Evolutionary conservation across 371 early-diverging fungal species (phyloP), one percentile per base, ranked within the genome.

Genomic region (Cokeromyces recurvatus): DNA sequence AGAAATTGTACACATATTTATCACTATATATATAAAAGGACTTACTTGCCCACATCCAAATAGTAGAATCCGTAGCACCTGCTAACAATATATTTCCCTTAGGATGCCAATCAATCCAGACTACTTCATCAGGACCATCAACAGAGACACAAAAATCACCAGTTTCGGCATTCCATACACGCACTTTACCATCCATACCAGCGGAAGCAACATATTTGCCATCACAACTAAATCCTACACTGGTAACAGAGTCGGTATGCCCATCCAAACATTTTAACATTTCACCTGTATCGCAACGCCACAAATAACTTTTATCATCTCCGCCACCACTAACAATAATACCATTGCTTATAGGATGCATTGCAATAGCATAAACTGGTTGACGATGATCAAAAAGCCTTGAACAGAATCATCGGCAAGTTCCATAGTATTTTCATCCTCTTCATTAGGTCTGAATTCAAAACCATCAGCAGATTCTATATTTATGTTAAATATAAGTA

Each of bases 71-170:
- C 19, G 67, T 72, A 23, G 89, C 79, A 25, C 97, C 97, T 5
- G 89, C 91, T 19, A 95, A 63, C 29, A 98, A 49, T 16, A 95
- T 87, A 46, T 84, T 82, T 35, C 98, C 98, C 53, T 87, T 84
- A 8, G 94, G 94, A 71, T 98, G 98, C 97, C 97, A 98, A 55
- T 87, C 69, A 27, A 96, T 55, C 95, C 97, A 97, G 25, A 56
- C 32, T 1, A 46, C 41, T 25, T 97, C 98, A 59, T 86, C 86
- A 10, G 96, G 93, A 4, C 96, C 97, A 48, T 96, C 96, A 15
- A 94, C 78, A 14, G 73, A 51, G 2, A 72, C 66, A 20, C 86
- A 74, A 31, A 70, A 66, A 51, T 78, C 70, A 27, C 89, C 87
- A 14, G 71, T 78, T 8, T 67, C 67, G 21, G 81, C 66, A 51